phyloP scores from a whole-genome alignment of 176 grass and related monocot genomes.

The Oryza meridionalis region DNA sequence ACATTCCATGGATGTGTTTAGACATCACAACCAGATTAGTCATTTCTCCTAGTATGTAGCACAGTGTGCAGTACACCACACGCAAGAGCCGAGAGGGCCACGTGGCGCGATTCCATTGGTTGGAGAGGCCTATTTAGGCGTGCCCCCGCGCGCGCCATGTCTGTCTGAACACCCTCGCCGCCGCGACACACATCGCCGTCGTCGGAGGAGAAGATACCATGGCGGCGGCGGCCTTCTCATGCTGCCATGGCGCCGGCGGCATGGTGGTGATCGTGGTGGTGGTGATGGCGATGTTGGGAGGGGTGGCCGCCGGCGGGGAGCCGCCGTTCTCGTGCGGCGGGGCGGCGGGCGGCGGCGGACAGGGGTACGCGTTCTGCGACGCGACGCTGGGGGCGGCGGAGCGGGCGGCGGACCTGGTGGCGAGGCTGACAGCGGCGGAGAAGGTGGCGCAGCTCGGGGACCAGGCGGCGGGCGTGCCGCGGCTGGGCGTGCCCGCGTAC shows the following conservation, averaged over 20 bases:
- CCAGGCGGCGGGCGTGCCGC: conserved; percentile 28
- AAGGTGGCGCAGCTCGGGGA: conserved; percentile 67
- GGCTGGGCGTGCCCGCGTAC: conserved; percentile 67
- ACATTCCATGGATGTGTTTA: not conserved
- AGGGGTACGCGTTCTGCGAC: conserved; percentile 51
- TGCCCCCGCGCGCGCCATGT: no score
- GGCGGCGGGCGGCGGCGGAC: not conserved
- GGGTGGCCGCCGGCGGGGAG: not conserved
- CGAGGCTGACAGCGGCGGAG: conserved; percentile 54
- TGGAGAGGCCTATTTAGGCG: not conserved
- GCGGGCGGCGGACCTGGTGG: conserved; percentile 65
- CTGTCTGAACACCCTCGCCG: no score
- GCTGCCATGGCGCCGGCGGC: not conserved
- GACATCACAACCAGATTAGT: not conserved
- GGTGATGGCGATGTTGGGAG: not conserved
- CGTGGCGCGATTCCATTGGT: not conserved
- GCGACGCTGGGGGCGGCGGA: not conserved
- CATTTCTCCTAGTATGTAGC: not conserved
- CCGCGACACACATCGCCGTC: no score
- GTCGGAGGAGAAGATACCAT: no score
- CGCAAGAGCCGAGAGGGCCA: not conserved
- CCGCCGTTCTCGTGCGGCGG: not conserved
- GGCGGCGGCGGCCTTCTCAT: not conserved
- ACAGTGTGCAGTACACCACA: not conserved
- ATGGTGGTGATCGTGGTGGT: not conserved